Percentiles rank a stretch among this genome's conserved stretches.
Evolutionary conservation across 179 eudicot genomes (phyloP).

Genomic region (Carnegiea gigantea): DNA sequence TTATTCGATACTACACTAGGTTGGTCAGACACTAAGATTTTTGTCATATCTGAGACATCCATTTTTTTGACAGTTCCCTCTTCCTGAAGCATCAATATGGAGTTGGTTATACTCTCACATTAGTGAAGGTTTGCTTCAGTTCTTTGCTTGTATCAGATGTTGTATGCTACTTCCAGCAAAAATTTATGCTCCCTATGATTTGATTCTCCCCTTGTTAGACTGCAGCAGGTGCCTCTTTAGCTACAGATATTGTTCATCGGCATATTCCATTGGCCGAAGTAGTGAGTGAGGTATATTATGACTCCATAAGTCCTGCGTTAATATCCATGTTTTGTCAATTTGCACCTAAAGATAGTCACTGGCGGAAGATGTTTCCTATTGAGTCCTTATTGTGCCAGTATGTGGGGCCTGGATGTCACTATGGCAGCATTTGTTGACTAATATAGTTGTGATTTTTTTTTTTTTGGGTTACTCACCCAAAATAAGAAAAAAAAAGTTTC

Average conservation of each 20-base stretch:
- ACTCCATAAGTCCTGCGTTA: background rate
- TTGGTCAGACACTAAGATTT: background rate
- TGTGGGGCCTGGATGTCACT: slow-evolving; percentile 6
- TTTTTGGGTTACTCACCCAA: background rate
- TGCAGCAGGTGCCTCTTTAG: slow-evolving; percentile 76
- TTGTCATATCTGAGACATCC: slow-evolving; percentile 9
- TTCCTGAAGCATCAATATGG: slow-evolving; percentile 97
- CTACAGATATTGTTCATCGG: slow-evolving; percentile 79
- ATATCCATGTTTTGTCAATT: background rate
- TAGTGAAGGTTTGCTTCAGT: slow-evolving; percentile 69
- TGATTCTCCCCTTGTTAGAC: slow-evolving; percentile 45
- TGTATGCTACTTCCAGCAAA: slow-evolving; percentile 11
- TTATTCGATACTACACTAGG: background rate
- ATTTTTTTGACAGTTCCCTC: slow-evolving; percentile 61
- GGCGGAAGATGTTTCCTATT: background rate
- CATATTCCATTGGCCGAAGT: slow-evolving; percentile 90
- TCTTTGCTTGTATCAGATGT: background rate
- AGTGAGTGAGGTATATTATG: slow-evolving; percentile 76
- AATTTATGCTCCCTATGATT: slow-evolving; percentile 6
- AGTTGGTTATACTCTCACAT: slow-evolving; percentile 97
- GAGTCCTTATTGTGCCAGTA: background rate
- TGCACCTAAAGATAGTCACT: slow-evolving; percentile 11
- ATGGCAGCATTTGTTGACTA: background rate
- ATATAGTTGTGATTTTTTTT: background rate
- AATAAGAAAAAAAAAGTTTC: no score